Conservation (phyloP, 495 filamentous ascomycete species). For the Neurospora cerealis region DNA sequence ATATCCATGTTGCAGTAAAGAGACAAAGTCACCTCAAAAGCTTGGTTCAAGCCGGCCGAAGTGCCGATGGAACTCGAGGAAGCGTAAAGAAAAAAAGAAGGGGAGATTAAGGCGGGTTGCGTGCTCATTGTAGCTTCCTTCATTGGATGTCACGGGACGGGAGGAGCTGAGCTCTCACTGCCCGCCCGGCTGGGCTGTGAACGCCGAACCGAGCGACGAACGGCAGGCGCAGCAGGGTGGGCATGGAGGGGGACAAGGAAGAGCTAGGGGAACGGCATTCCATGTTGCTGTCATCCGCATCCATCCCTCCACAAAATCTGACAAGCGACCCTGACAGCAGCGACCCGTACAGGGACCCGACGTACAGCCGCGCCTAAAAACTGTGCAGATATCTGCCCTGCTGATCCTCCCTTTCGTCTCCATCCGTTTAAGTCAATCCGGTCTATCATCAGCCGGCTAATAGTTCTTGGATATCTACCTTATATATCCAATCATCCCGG, state of each 20-base stretch:
- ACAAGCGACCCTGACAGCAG: neutral
- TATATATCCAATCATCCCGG: neutral
- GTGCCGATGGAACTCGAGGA: neutral
- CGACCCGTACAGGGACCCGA: neutral
- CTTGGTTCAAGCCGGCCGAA: neutral
- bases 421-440: neutral
- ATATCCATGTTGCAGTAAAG: neutral
- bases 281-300: neutral
- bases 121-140: neutral
- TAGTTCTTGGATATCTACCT: neutral
- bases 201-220: neutral
- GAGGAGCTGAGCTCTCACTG: neutral
- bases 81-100: neutral
- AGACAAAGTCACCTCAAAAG: neutral
- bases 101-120: neutral
- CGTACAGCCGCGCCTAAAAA: neutral
- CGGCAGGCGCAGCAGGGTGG: neutral
- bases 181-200: neutral
- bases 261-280: neutral
- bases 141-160: neutral
- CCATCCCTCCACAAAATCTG: neutral
- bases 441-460: neutral
- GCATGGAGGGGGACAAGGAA: neutral
- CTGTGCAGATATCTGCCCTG: neutral
- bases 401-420: neutral